phyloP scores from a whole-genome alignment of 768 basidiomycete genomes.

The Tylopilus sp. region DNA sequence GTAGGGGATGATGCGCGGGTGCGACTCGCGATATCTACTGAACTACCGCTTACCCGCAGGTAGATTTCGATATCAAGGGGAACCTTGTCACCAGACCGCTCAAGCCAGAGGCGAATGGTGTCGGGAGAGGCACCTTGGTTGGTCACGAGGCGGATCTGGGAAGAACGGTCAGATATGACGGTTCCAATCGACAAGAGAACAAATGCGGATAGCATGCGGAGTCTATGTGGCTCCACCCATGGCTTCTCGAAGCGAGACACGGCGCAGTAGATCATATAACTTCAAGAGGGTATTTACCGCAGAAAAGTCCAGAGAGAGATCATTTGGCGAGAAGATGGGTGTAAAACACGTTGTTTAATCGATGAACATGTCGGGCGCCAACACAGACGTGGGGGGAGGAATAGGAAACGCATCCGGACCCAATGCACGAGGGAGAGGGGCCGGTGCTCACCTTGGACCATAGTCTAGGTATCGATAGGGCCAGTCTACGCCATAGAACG shows the following conservation, averaged over 20 bases:
- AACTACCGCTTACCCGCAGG: constrained; percentile 47
- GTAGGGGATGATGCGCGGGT: constrained; percentile 29
- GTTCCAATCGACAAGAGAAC: neutral
- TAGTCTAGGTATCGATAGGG: constrained; percentile 60
- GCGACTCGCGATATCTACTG: constrained; percentile 21
- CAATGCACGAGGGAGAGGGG: neutral
- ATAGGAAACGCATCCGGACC: constrained; percentile 3
- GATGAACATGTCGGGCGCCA: constrained; percentile 18
- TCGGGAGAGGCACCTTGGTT: constrained; percentile 69
- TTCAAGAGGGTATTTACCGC: constrained; percentile 1
- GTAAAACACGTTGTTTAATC: constrained; percentile 15
- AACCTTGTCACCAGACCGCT: constrained; percentile 66
- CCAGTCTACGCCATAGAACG: constrained; percentile 60
- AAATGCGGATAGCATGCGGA: constrained; percentile 3
- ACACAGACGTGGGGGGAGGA: constrained; percentile 1
- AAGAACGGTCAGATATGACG: constrained; percentile 1
- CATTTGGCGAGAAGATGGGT: neutral
- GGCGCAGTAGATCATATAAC: neutral
- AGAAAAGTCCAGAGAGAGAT: neutral
- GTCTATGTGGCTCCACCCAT: neutral
- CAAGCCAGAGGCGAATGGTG: constrained; percentile 78
- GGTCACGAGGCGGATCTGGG: constrained; percentile 70
- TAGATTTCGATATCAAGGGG: constrained; percentile 82
- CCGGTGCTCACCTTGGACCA: constrained; percentile 69
- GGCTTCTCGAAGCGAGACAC: neutral